Percentiles rank a stretch among this genome's conserved stretches.
These are phyloP conservation scores for Silene conica DNA, from an alignment of 148 eudicot genomes.

Conservation along the genomic window DNA sequence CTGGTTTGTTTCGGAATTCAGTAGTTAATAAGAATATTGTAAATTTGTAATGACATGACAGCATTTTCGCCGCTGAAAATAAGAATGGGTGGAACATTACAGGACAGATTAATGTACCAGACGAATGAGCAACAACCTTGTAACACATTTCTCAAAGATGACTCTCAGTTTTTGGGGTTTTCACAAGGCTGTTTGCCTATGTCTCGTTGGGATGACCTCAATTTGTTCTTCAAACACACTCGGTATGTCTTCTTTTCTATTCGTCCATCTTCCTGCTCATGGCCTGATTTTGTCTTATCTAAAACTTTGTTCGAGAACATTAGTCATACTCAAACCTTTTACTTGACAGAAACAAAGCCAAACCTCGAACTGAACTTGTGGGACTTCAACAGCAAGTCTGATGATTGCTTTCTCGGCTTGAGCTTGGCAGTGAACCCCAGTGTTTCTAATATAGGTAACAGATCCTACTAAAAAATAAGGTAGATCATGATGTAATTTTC, in stretches of 20 bases:
- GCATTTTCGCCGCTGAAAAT: slow-evolving; percentile 68
- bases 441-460: too few relatives aligned
- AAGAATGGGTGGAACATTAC: slow-evolving; percentile 74
- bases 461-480: too few relatives aligned
- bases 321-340: too few relatives aligned
- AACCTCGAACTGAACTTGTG: too few relatives aligned
- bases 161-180: slow-evolving; percentile 39
- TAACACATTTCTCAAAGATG: slow-evolving; percentile 28
- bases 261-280: not conserved
- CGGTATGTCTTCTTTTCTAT: slow-evolving; percentile 32
- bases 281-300: too few relatives aligned
- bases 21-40: too few relatives aligned
- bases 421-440: too few relatives aligned
- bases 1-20: not conserved
- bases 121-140: slow-evolving; percentile 36
- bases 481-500: too few relatives aligned
- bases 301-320: too few relatives aligned
- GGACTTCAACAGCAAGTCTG: too few relatives aligned
- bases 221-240: slow-evolving; percentile 48
- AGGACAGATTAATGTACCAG: slow-evolving; percentile 57
- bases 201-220: slow-evolving; percentile 65
- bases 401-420: too few relatives aligned
- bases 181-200: slow-evolving; percentile 59
- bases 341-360: too few relatives aligned
- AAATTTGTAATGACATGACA: slow-evolving; percentile 30